Conservation (phyloP, 495 filamentous ascomycete genomes). For the Penicillium diatomitis region DNA sequence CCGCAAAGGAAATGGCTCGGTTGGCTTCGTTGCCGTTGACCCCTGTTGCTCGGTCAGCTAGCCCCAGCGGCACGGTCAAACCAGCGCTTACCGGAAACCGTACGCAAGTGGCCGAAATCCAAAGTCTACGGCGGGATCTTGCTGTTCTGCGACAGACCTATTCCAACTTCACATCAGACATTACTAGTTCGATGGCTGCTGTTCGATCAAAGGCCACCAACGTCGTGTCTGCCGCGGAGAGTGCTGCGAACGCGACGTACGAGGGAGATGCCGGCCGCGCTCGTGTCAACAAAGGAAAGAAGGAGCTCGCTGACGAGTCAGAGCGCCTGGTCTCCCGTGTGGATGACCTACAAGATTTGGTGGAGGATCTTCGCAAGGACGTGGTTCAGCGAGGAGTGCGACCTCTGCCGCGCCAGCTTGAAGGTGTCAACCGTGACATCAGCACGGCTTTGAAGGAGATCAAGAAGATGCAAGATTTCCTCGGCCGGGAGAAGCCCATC, state of each 20-base stretch:
- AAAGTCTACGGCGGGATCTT: slow-evolving; percentile 78
- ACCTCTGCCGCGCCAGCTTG: slow-evolving; percentile 83
- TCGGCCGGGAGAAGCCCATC: slow-evolving; percentile 82
- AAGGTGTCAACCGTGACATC: slow-evolving; percentile 80
- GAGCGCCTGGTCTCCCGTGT: slow-evolving; percentile 83
- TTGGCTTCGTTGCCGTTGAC: slow-evolving; percentile 59
- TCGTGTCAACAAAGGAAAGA: slow-evolving; percentile 80
- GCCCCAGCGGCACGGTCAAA: slow-evolving; percentile 7
- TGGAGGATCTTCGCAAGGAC: slow-evolving; percentile 96
- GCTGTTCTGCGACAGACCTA: slow-evolving; percentile 91
- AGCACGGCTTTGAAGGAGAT: slow-evolving; percentile 71
- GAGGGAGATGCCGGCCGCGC: slow-evolving; percentile 66
- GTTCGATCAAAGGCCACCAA: slow-evolving; percentile 70
- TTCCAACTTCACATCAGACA: slow-evolving; percentile 77
- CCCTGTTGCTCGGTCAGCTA: slow-evolving; percentile 18
- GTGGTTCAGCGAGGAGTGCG: slow-evolving; percentile 89
- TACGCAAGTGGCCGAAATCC: slow-evolving; percentile 63
- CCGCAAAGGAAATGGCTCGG: slow-evolving; percentile 82
- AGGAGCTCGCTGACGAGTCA: slow-evolving; percentile 70
- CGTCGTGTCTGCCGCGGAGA: slow-evolving; percentile 67
- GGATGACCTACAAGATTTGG: slow-evolving; percentile 89
- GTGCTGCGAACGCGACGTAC: slow-evolving; percentile 52
- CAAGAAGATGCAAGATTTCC: slow-evolving; percentile 89
- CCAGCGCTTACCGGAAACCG: slow-evolving; percentile 25
- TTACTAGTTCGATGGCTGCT: slow-evolving; percentile 75